A percentile compares a stretch with the other conserved stretches of the same genome.
phyloP scores from a whole-genome alignment of 805 yeast genomes.

The Millerago galiae region DNA sequence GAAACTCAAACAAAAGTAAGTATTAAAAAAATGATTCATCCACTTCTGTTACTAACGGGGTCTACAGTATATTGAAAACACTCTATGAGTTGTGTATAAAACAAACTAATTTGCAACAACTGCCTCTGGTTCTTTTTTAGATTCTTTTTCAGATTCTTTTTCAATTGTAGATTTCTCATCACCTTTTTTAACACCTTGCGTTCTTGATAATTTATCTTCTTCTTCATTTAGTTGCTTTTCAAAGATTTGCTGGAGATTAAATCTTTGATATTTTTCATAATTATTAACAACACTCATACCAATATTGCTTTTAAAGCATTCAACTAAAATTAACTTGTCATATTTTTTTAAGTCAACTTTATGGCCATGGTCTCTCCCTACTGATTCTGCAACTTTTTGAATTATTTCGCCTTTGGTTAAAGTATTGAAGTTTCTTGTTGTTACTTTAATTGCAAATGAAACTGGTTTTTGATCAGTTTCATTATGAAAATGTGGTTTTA shows the following conservation, averaged over 20 bases:
- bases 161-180: not conserved
- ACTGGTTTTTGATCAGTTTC: conserved; percentile 29
- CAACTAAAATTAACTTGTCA: conserved; percentile 75
- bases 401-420: conserved; percentile 71
- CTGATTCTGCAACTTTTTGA: conserved; percentile 59
- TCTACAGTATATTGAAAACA: conserved; percentile 12
- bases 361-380: conserved; percentile 67
- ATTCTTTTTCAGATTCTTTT: not conserved
- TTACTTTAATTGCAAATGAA: conserved; percentile 75
- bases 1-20: conserved; percentile 36
- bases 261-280: conserved; percentile 56
- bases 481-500: conserved; percentile 62
- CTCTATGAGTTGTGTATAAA: not conserved
- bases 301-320: conserved; percentile 80
- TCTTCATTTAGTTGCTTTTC: conserved; percentile 29
- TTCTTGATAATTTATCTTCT: conserved; percentile 6
- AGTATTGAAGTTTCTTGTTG: conserved; percentile 70
- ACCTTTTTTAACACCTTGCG: conserved; percentile 3
- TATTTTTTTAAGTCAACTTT: conserved; percentile 72
- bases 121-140: not conserved
- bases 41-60: too few species aligned
- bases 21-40: too few species aligned
- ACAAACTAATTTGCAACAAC: not conserved
- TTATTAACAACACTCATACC: conserved; percentile 81
- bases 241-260: conserved; percentile 77